These are phyloP conservation scores for Pistacia atlantica DNA, from an alignment of 345 rosid genomes.

Conservation along the genomic window DNA sequence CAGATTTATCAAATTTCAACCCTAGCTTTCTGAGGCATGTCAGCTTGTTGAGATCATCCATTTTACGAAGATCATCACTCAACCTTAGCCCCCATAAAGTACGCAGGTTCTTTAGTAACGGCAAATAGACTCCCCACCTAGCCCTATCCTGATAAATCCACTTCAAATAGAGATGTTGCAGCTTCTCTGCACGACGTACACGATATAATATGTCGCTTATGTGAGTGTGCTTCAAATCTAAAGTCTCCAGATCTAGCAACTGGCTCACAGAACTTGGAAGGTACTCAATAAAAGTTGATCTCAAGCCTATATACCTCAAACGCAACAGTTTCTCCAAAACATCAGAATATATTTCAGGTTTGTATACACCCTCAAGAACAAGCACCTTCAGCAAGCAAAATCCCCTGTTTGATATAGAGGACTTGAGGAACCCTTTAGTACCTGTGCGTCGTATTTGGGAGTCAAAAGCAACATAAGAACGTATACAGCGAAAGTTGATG, in stretches of 20 bases:
- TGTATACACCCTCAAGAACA: conserved; percentile 28
- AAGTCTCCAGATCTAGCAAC: conserved; percentile 19
- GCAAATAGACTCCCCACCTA: no score
- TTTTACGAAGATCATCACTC: background rate
- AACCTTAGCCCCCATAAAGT: conserved; percentile 28
- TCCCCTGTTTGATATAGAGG: conserved; percentile 21
- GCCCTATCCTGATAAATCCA: background rate
- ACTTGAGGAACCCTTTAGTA: background rate
- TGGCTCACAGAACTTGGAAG: conserved; percentile 3
- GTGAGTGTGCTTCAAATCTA: conserved; percentile 30
- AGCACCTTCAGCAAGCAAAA: conserved; percentile 18
- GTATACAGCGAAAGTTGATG: background rate
- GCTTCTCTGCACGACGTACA: background rate
- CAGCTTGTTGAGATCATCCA: conserved; percentile 5
- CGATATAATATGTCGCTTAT: background rate
- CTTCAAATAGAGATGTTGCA: conserved; percentile 34
- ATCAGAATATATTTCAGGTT: conserved; percentile 13
- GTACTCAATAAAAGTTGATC: conserved; percentile 18
- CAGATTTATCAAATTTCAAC: conserved; percentile 5
- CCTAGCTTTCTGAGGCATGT: conserved; percentile 27
- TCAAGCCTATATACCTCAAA: conserved; percentile 29
- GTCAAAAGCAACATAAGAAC: conserved; percentile 26
- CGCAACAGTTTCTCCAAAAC: conserved; percentile 5
- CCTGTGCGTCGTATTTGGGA: background rate
- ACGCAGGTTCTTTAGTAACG: background rate